Evolutionary conservation across 2,329 filamentous ascomycete species (phyloP), one percentile per base, ranked within the genome.

Genomic region (Aureobasidium subglaciale): DNA sequence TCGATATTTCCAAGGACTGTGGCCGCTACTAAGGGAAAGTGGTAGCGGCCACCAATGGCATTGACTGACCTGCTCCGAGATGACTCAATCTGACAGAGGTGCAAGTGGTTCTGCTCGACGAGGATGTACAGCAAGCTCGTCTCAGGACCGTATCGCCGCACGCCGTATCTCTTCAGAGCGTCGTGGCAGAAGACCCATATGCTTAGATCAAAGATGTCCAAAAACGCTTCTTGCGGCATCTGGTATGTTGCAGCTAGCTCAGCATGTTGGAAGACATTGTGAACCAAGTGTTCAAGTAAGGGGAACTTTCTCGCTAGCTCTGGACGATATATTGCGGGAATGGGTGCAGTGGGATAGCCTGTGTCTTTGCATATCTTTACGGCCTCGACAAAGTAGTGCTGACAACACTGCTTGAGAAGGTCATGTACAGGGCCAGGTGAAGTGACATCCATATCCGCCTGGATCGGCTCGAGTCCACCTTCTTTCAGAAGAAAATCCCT

Each of bases 401-500:
- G 42, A 46, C 42, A 46, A 4, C 7, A n/a, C 15, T 34, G 16
- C 27, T 46, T 46, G 16, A 46, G 42, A 2, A 22, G 4, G 1
- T 46, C 42, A n/a, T 46, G 42, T 32, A 24, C 7, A 11, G 5
- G n/a, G 2, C 42, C 42, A 1, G 42, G 27, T 2, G 42, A 46
- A 11, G 29, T 20, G n/a, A 18, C 7, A 7, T n/a, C 11, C 6
- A 34, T 22, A 18, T 10, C 29, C n/a, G n/a, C 25, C 13, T 34
- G 27, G 7, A 34, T 30, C 29, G 13, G 42, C 18, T 11, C 11
- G 2, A 11, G 13, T 4, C 42, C 27, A 0, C 62, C 57, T 1
- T 71, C 68, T 7, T 69, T 69, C 2, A 77, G 20, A 0, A 80
- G 65, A 42, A 75, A 79, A 9, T 79, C 76, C 1, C 70, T 63